Percentiles rank a stretch among this genome's conserved stretches.
Conservation (phyloP, 208 protist genomes). For the Acanthamoeba sp. region DNA sequence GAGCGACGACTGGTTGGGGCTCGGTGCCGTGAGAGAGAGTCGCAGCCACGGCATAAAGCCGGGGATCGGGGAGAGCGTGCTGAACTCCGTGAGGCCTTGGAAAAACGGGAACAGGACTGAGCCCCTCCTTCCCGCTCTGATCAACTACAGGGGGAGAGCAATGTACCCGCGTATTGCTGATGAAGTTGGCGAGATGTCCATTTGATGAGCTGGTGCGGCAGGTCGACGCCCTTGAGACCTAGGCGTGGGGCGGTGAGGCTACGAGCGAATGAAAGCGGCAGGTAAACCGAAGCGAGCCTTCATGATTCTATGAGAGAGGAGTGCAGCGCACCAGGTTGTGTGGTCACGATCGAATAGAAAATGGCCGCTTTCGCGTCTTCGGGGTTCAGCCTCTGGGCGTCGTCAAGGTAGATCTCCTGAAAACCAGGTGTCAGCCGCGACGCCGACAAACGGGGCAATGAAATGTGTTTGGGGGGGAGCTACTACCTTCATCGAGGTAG, state of each 20-base stretch:
- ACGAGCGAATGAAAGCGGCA: not conserved
- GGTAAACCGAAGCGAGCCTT: not conserved
- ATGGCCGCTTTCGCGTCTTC: slow-evolving; percentile 54
- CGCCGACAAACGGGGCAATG: not conserved
- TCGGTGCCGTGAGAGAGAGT: not conserved
- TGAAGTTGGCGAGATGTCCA: slow-evolving; percentile 24
- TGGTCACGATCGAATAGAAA: slow-evolving; percentile 79
- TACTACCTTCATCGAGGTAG: slow-evolving; percentile 48
- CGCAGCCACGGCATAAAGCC: slow-evolving; percentile 66
- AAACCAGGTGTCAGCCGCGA: too few species aligned
- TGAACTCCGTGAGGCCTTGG: slow-evolving; percentile 39
- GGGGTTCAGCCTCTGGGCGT: not conserved
- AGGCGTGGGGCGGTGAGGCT: too few species aligned
- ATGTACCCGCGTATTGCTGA: not conserved
- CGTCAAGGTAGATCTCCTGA: slow-evolving; percentile 10
- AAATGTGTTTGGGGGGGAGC: not conserved
- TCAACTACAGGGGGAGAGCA: too few species aligned
- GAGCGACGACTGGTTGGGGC: not conserved
- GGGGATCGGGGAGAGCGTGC: slow-evolving; percentile 80
- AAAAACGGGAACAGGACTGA: not conserved
- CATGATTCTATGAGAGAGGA: too few species aligned
- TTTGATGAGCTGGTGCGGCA: slow-evolving; percentile 83
- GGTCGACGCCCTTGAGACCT: slow-evolving; percentile 76
- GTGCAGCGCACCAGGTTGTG: slow-evolving; percentile 38
- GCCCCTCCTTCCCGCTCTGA: not conserved